Evolutionary conservation across 169 alveolate genomes (phyloP).

Genomic region (Sarcocystis neurona): DNA sequence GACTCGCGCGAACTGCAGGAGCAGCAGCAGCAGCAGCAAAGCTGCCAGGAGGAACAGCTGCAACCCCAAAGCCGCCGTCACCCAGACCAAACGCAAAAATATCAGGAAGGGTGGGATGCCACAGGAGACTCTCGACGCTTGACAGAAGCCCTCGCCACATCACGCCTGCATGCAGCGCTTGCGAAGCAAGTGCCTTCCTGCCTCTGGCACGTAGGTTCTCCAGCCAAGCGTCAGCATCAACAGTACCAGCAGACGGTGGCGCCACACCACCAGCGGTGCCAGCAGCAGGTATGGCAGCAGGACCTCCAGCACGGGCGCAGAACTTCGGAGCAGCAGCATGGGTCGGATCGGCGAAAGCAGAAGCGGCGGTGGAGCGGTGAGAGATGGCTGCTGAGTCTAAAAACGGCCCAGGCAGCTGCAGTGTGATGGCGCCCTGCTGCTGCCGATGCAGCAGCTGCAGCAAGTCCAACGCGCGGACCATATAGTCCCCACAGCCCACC

Average conservation of each 20-base stretch:
- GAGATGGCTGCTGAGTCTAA: too few species aligned
- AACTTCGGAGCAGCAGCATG: neutral
- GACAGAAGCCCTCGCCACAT: constrained; percentile 54
- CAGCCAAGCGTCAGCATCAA: too few species aligned
- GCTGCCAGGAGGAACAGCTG: neutral
- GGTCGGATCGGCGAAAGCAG: neutral
- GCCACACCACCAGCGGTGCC: too few species aligned
- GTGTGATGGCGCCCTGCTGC: constrained; percentile 17
- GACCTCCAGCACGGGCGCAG: too few species aligned
- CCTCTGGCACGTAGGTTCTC: too few species aligned
- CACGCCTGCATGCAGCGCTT: constrained; percentile 11
- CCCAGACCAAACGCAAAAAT: constrained; percentile 52
- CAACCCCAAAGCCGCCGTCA: constrained; percentile 52
- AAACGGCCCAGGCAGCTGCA: neutral
- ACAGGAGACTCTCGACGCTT: constrained; percentile 25
- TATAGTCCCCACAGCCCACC: constrained; percentile 47
- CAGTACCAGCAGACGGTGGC: too few species aligned
- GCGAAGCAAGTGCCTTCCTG: neutral
- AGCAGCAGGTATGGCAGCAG: too few species aligned
- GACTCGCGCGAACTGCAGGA: neutral
- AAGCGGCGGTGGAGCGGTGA: neutral
- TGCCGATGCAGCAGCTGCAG: constrained; percentile 1
- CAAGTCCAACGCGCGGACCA: constrained; percentile 32
- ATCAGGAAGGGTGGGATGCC: constrained; percentile 34
- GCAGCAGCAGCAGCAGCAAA: neutral